Evolutionary conservation across 805 yeast species (phyloP), one percentile per base, ranked within the genome.

Genomic region (Pichia paraexigua): DNA sequence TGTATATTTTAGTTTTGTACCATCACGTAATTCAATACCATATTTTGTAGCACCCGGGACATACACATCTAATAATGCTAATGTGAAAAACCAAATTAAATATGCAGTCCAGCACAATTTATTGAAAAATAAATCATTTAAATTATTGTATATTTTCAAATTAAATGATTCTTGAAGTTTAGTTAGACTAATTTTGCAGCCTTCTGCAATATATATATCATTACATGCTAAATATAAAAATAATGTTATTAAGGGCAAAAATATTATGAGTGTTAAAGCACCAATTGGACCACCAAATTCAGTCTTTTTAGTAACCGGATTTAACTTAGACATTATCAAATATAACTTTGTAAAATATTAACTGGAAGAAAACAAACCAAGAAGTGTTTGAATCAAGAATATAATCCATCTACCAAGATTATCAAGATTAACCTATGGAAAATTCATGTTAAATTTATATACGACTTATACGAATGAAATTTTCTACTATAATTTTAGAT

Each of bases 221-320:
- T 90, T 88, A 56, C 83, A 72, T 52, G 80, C 68, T 48, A 84
- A 73, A 50, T 81, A 82, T 51, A 91, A 72, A 24, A 76, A 67
- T 12, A 82, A 66, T 18, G 86, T 74, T 12, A 88, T 70, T 0
- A 73, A 43, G 1, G 97, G 96, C 24, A 92, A 71, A 1, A 85
- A 85, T 1, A 80, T 17, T 0, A 92, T 69, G 52, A 92, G 78
- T 5, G 73, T 75, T 2, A 80, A 43, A 0, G 94, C 89, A 5
- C 99, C 99, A 0, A 77, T 65, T 5, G 76, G 67, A 0, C 99
- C 99, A 32, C 77, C 76, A 66, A 92, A 92, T 66, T 92, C 98
- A 53, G 72, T 71, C 45, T 82, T 78, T 5, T 67, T 71, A 1
- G 97, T 88, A 45, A 62, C 65, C 5, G 97, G 97, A 62, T 92